Evolutionary conservation across 192 early-diverging fungal genomes (phyloP).

Genomic region (Kickxella alabastrina): DNA sequence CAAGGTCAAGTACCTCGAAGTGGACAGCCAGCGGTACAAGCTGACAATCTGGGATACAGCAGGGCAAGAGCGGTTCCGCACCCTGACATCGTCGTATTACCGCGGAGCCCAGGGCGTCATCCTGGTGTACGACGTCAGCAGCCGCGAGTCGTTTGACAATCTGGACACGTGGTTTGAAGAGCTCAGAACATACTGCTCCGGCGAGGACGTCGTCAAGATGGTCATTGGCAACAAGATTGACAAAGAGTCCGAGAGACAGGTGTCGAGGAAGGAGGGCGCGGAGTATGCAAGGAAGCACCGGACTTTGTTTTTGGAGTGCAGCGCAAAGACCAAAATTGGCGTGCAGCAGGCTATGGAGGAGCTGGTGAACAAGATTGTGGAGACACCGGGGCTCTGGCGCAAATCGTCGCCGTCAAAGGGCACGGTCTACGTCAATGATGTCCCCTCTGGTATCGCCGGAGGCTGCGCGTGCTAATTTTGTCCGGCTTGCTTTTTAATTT

Average conservation of each 20-base stretch:
- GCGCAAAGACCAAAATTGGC: constrained; percentile 89
- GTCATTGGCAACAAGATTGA: constrained; percentile 98
- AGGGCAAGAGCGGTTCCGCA: constrained; percentile 97
- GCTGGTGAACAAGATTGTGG: constrained; percentile 82
- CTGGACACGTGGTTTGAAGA: constrained; percentile 94
- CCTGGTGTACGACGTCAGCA: constrained; percentile 96
- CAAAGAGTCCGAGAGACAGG: constrained; percentile 69
- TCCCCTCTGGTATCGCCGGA: constrained; percentile 28
- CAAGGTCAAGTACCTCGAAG: constrained; percentile 85
- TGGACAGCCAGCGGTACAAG: constrained; percentile 88
- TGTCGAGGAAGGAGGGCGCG: constrained; percentile 82
- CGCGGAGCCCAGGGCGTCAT: constrained; percentile 98
- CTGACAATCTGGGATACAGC: constrained; percentile 98
- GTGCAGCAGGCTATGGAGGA: constrained; percentile 94
- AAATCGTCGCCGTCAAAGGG: constrained; percentile 38
- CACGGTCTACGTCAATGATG: constrained; percentile 38
- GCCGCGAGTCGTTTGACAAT: constrained; percentile 88
- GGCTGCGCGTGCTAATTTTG: constrained; percentile 32
- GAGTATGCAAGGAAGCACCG: constrained; percentile 86
- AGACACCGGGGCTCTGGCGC: constrained; percentile 67
- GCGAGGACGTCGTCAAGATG: constrained; percentile 88
- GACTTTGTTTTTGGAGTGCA: constrained; percentile 93
- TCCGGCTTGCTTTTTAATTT: not conserved
- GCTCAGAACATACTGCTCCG: constrained; percentile 86
- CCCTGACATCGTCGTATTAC: constrained; percentile 96